Conservation (phyloP, 208 protist genomes). For the Naegleria lovaniensis region DNA sequence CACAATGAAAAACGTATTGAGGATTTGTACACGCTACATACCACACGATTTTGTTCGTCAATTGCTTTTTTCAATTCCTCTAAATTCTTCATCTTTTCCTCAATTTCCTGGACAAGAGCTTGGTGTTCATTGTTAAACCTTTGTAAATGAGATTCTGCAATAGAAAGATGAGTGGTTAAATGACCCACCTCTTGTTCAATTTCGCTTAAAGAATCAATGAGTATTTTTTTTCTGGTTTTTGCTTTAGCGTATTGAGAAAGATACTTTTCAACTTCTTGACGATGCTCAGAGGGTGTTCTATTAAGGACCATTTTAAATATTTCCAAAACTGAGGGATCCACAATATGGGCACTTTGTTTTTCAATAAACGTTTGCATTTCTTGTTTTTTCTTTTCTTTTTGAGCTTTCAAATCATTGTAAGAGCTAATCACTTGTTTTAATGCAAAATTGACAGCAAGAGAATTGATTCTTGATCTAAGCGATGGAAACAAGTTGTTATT, state of each 20-base stretch:
- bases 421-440: not conserved
- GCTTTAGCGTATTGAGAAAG: not conserved
- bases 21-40: not conserved
- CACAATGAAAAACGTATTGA: no score
- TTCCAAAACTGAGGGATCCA: not conserved
- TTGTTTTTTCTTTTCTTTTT: not conserved
- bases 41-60: not conserved
- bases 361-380: not conserved
- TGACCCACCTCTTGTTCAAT: not conserved
- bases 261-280: not conserved
- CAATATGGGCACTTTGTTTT: not conserved
- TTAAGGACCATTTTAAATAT: not conserved
- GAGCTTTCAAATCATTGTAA: not conserved
- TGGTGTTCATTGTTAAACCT: not conserved
- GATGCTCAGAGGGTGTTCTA: not conserved
- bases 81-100: not conserved
- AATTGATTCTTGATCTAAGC: not conserved
- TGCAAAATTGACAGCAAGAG: not conserved
- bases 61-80: not conserved
- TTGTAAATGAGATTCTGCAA: not conserved
- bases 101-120: not conserved
- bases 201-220: not conserved
- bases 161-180: not conserved
- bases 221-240: not conserved
- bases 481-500: no score